Conservation (phyloP, 441 rosid genomes). For the Croton laevigatus region DNA sequence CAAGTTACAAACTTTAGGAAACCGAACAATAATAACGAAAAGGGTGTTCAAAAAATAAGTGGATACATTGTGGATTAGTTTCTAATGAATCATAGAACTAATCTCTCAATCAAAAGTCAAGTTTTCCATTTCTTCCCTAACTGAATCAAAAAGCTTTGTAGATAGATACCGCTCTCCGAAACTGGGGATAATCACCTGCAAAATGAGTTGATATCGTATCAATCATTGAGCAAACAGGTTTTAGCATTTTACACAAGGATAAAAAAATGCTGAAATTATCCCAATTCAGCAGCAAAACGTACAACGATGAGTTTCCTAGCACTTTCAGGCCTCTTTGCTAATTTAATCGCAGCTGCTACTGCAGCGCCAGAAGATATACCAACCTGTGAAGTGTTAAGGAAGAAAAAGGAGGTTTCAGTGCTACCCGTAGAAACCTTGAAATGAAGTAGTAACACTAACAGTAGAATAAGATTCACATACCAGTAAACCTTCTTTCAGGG, state of each 20-base stretch:
- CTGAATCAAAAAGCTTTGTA: constrained; percentile 42
- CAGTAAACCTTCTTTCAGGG: constrained; percentile 68
- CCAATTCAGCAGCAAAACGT: constrained; percentile 14
- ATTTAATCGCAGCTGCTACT: constrained; percentile 49
- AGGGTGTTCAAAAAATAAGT: neutral
- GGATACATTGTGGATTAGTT: neutral
- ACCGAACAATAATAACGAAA: neutral
- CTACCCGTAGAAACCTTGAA: neutral
- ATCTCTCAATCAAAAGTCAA: constrained; percentile 17
- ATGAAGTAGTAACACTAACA: neutral
- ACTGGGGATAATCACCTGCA: constrained; percentile 56
- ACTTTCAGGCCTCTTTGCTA: constrained; percentile 56
- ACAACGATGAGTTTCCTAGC: constrained; percentile 56
- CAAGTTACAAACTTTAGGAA: neutral
- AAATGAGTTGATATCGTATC: neutral
- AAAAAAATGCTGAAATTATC: neutral
- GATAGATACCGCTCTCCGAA: constrained; percentile 63
- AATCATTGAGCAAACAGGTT: neutral
- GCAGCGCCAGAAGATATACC: constrained; percentile 76
- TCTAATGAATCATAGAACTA: neutral
- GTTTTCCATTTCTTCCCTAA: constrained; percentile 40
- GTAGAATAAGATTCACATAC: constrained; percentile 21
- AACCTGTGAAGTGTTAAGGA: constrained; percentile 37
- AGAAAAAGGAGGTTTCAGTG: neutral
- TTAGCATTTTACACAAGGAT: neutral